These are phyloP conservation scores for Colletotrichum graminicola DNA, from an alignment of 2,329 filamentous ascomycete species.

Conservation along the genomic window DNA sequence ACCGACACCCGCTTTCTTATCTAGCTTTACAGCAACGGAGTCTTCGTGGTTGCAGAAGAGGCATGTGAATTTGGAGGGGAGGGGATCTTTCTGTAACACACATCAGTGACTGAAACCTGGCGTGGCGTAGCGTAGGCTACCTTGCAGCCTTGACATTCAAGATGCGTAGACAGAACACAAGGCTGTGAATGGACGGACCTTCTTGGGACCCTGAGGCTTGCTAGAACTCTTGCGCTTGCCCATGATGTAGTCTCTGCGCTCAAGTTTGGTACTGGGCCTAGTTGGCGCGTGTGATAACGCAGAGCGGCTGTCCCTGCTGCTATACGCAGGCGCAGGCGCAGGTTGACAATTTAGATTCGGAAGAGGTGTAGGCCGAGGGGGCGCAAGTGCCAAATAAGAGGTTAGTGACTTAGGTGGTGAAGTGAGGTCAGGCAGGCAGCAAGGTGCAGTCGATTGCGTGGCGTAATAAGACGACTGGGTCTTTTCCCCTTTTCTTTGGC, in stretches of 20 bases:
- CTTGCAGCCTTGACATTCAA: background rate
- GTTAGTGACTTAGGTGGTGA: background rate
- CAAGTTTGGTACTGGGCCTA: constrained; percentile 7
- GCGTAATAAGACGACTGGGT: constrained; percentile 14
- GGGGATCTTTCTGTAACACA: constrained; percentile 70
- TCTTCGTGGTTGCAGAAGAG: constrained; percentile 99
- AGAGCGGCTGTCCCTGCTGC: background rate
- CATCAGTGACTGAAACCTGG: constrained; percentile 1
- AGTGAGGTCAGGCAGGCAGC: background rate
- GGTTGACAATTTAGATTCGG: background rate
- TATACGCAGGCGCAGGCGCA: background rate
- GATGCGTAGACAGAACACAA: background rate
- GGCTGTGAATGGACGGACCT: constrained; percentile 64
- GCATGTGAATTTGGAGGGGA: constrained; percentile 90
- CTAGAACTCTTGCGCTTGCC: constrained; percentile 93
- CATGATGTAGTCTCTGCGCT: constrained; percentile 59
- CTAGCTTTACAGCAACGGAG: constrained; percentile 88
- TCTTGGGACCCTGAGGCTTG: constrained; percentile 86
- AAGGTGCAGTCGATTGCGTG: constrained; percentile 11
- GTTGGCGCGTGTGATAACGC: constrained; percentile 12
- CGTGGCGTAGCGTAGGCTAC: background rate
- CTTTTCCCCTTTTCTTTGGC: background rate
- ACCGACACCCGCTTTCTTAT: constrained; percentile 92
- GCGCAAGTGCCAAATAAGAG: background rate
- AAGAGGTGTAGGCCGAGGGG: background rate